A percentile compares a stretch with the other conserved stretches of the same genome.
These are phyloP conservation scores for Xylaria multiplex DNA, from an alignment of 2,329 filamentous ascomycete genomes.

Conservation along the genomic window DNA sequence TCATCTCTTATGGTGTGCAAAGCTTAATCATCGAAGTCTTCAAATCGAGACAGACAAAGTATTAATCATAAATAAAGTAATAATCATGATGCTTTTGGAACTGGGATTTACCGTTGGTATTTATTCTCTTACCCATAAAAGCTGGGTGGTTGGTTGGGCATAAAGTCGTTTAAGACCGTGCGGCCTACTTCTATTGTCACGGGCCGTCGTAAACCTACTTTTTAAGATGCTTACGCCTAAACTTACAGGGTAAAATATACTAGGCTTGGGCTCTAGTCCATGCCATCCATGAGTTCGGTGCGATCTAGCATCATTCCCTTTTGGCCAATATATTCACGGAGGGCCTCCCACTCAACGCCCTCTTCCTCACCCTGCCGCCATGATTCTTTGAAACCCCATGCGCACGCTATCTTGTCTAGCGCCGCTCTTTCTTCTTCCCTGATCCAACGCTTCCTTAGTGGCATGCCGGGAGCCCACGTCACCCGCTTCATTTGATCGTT, in stretches of 20 bases:
- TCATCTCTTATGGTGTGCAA: not conserved
- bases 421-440: slow-evolving; percentile 90
- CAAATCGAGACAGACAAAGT: too few species aligned
- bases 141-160: too few species aligned
- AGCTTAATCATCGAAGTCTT: too few species aligned
- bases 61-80: too few species aligned
- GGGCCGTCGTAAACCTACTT: too few species aligned
- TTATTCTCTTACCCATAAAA: too few species aligned
- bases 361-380: slow-evolving; percentile 88
- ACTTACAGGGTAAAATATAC: not conserved
- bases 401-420: slow-evolving; percentile 83
- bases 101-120: too few species aligned
- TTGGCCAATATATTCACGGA: slow-evolving; percentile 83
- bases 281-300: slow-evolving; percentile 90
- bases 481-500: slow-evolving; percentile 97
- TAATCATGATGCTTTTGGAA: too few species aligned
- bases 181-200: too few species aligned
- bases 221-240: slow-evolving; percentile 3
- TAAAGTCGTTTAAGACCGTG: too few species aligned
- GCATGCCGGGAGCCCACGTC: slow-evolving; percentile 86
- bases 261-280: slow-evolving; percentile 65
- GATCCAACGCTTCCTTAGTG: slow-evolving; percentile 83
- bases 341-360: slow-evolving; percentile 85
- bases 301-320: slow-evolving; percentile 91
- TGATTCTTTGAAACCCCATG: slow-evolving; percentile 90